Base-by-base conservation (phyloP, 2,329 filamentous ascomycete genomes). In the Sarocladium strictum region DNA sequence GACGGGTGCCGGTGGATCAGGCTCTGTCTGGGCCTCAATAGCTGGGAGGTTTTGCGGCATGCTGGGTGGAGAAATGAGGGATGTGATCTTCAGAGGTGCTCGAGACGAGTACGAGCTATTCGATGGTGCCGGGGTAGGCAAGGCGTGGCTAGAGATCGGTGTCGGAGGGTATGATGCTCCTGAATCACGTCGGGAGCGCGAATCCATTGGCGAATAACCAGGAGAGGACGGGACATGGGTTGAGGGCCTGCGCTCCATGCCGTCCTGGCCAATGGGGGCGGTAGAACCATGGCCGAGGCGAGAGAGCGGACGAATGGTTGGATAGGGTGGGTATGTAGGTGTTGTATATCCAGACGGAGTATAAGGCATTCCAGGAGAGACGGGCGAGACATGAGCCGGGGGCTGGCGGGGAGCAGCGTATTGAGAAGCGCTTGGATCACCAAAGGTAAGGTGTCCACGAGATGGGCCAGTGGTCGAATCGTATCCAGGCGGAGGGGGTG, bases 201-300 rank as follows among this genome's bases (percentile, higher is more conserved):
- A 33, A 12, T 58, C 59, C 33, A 40, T 53, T 3, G 50, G 21
- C 9, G 50, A 19, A 29, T 24, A 53, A 9, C 32, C 50, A n/a
- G 50, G 50, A 5, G 50, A 53, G 5, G 50, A 40, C n/a, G 50
- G 33, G 10, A 53, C 50, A 17, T 40, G 50, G 19, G 29, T 29
- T n/a, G 69, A 67, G 1, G 67, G 64, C 40, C 72, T 67, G n/a
- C 69, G 66, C 49, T 73, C 66, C 51, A 73, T 71, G n/a, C 59
- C 32, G 17, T 71, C 69, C 6, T 64, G 65, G 54, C 67, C 69
- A 17, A 63, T 60, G 0, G 65, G 50, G 12, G 60, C 3, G 63
- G 60, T 1, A 59, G 55, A n/a, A 60, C 57, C 3, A 12, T 53
- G 50, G 4, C 50, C 35, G 12, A 40, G 69, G 67, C 12, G 70